Conservation (phyloP, 2,329 filamentous ascomycete species). For the Ophiostoma piceae region DNA sequence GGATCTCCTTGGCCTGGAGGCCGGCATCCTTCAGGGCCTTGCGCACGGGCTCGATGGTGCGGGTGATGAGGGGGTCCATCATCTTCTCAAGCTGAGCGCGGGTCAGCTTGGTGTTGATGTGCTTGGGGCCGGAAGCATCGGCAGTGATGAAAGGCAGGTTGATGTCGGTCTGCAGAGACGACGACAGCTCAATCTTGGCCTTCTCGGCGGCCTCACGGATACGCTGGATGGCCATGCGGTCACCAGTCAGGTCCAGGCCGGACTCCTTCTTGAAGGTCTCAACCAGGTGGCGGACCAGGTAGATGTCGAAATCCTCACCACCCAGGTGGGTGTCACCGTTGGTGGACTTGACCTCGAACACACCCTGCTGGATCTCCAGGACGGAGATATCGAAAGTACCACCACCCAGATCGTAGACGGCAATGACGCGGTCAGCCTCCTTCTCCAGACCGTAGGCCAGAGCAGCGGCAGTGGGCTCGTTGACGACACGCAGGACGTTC, state of each 20-base stretch:
- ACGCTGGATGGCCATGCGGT: conserved; percentile 98
- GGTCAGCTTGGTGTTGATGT: conserved; percentile 99
- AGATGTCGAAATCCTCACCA: conserved; percentile 98
- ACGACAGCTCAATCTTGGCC: conserved; percentile 98
- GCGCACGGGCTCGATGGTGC: conserved; percentile 94
- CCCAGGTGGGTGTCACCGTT: conserved; percentile 96
- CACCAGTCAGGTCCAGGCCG: conserved; percentile 81
- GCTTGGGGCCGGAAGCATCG: conserved; percentile 90
- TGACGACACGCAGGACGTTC: conserved; percentile 99
- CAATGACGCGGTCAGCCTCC: conserved; percentile 90
- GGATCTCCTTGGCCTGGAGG: conserved; percentile 71
- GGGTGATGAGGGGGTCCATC: conserved; percentile 97
- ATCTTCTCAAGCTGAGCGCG: conserved; percentile 99
- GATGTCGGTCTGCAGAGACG: conserved; percentile 91
- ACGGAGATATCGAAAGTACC: conserved; percentile 98
- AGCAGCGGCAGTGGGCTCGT: conserved; percentile 94
- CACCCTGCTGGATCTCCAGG: conserved; percentile 1
- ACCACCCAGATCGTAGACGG: conserved; percentile 93
- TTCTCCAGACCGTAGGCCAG: conserved; percentile 99
- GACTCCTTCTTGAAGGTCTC: conserved; percentile 82
- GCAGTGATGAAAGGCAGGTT: conserved; percentile 98
- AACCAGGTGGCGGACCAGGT: conserved; percentile 92
- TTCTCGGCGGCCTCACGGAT: conserved; percentile 98
- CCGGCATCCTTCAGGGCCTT: conserved; percentile 93
- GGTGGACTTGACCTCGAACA: conserved; percentile 95